Evolutionary conservation across 306 rosid genomes (phyloP), one percentile per base, ranked within the genome.

Genomic region (Herpetospermum pedunculosum): DNA sequence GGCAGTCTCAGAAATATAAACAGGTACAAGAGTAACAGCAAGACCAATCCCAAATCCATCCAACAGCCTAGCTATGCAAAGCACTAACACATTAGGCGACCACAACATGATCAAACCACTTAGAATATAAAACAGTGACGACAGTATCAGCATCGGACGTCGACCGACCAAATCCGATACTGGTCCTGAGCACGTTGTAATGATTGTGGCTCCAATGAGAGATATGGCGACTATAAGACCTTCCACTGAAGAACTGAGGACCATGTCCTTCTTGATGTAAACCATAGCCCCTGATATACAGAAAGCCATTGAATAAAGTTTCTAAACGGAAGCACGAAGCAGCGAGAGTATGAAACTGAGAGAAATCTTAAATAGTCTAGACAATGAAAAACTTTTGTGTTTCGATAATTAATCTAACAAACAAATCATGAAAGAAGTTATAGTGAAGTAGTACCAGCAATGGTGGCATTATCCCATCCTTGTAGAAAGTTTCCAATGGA

Each of bases 391-490:
- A 28, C 37, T 28, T n/a, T n/a, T 14, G 37, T 13, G 37, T 25
- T 57, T 26, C 37, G 35, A 25, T 12, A 26, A 13, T 0, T 12
- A 57, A 26, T 57, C 64, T 26, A 57, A 57, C 37, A 41, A 41
- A 55, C 41, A 28, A n/a, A 29, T 21, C 4, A n/a, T 70, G 53
- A 73, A 11, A 62, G 43, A 11, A 54, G 38, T 43, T 67, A 6
- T 67, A 23, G 35, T 26, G 18, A 43, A 6, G 37, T 23, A 16
- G 14, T 85, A 92, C 97, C 97, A 29, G 97, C 97, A 79, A 92
- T 92, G 78, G 93, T 86, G 73, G 97, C 97, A 82, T 92, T 92
- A 81, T 92, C 97, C 97, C 97, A 89, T 81, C 97, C 97, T 72
- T 92, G 96, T 19, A 92, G 89, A 48, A 92, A 82, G 83, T 89